phyloP scores from a whole-genome alignment of 2,329 filamentous ascomycete species.

The Alternaria atra region DNA sequence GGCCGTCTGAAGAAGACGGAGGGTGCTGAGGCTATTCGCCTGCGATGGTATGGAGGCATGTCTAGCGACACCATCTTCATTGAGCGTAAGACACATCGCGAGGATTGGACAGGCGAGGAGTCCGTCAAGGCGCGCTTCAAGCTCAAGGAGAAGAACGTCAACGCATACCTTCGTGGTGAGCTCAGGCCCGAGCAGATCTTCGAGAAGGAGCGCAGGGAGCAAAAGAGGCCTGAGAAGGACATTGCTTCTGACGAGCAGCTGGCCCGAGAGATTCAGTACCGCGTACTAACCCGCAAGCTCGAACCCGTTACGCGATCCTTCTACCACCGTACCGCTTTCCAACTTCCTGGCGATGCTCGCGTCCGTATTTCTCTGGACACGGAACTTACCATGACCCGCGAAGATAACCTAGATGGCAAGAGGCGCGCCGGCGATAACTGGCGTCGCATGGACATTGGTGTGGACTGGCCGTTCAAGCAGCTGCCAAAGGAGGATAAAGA shows the following conservation, averaged over 20 bases:
- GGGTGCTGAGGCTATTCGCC: constrained; percentile 92
- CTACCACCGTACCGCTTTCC: constrained; percentile 98
- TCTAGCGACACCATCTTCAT: constrained; percentile 94
- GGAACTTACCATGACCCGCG: constrained; percentile 91
- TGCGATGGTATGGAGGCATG: constrained; percentile 98
- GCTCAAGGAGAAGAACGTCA: constrained; percentile 97
- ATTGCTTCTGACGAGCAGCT: constrained; percentile 91
- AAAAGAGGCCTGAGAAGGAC: constrained; percentile 90
- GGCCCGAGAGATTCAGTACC: constrained; percentile 92
- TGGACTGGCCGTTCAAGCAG: constrained; percentile 93
- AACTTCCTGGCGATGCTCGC: constrained; percentile 92
- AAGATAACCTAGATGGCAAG: constrained; percentile 90
- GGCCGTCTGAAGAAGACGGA: constrained; percentile 97
- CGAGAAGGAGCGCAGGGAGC: constrained; percentile 93
- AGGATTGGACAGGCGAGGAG: constrained; percentile 99
- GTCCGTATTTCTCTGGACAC: constrained; percentile 97
- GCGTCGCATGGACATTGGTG: constrained; percentile 96
- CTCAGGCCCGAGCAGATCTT: constrained; percentile 89
- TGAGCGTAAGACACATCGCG: constrained; percentile 96
- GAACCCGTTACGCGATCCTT: constrained; percentile 92
- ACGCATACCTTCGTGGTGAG: constrained; percentile 84
- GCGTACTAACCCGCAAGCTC: constrained; percentile 85
- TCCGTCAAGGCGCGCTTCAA: constrained; percentile 97
- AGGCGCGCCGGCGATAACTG: constrained; percentile 85
- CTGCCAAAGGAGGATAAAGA: constrained; percentile 84